Base-by-base conservation (phyloP, 306 rosid genomes). In the Rosa persica region DNA sequence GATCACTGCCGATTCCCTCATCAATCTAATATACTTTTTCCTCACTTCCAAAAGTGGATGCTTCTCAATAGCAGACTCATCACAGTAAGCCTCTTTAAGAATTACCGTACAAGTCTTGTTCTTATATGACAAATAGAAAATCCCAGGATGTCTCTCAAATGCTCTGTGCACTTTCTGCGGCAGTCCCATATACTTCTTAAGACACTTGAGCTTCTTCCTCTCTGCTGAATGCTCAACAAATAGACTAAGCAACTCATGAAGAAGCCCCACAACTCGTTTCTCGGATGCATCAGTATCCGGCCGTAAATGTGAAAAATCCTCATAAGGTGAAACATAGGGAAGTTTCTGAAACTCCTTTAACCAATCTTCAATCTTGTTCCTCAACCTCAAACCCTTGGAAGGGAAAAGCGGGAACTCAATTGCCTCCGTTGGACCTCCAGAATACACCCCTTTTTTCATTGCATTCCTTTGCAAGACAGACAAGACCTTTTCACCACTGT, bases 91-190 rank as follows among this genome's bases (percentile, higher is more conserved):
- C 82, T 92, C 95, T 82, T 90, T 94, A 49, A 92, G 97, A 77
- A 94, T 92, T 30, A 84, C 91, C 3, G 97, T 86, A 77, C 98
- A 92, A 51, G 97, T 92, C 58, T 88, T 94, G 82, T 90, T 90
- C 89, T 76, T 88, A 46, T 81, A 38, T 66, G 98, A 92, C 66
- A 88, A 83, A 70, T 94, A 90, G 76, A 92, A 94, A 80, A 94
- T 84, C 52, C 89, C 88, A 39, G 95, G 95, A 80, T 94, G 97
- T 72, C 97, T 81, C 88, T 94, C 97, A 74, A 94, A 94, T 16
- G 91, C 97, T 76, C 67, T 92, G 84, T 92, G 97, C 81, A 89
- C 82, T 85, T 92, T 94, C 87, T 94, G 97, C 16, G 97, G 98
- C 89, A 92, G 78, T 10, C 92, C 96, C 72, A 89, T 82, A 74